A percentile compares a stretch with the other conserved stretches of the same genome.
These are phyloP conservation scores for Brettanomyces nanus DNA, from an alignment of 805 yeast genomes.

Conservation along the genomic window DNA sequence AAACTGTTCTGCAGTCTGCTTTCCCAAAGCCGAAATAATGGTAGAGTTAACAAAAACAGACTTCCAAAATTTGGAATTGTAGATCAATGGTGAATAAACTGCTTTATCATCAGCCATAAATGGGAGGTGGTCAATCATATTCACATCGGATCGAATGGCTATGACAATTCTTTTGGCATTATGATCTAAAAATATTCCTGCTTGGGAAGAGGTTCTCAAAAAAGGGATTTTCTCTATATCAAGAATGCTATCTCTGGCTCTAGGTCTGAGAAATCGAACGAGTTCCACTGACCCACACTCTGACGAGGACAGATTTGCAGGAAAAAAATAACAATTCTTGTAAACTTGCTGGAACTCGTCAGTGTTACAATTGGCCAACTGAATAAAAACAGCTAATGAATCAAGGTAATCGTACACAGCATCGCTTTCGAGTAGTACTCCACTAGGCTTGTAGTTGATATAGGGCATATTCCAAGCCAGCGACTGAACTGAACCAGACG, in stretches of 20 bases:
- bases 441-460: background rate
- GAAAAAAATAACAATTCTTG: background rate
- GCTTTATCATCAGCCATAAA: constrained; percentile 12
- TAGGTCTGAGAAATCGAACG: background rate
- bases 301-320: background rate
- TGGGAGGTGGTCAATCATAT: constrained; percentile 13
- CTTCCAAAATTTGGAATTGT: constrained; percentile 4
- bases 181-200: constrained; percentile 12
- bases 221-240: constrained; percentile 1
- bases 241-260: background rate
- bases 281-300: background rate
- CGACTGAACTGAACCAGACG: background rate
- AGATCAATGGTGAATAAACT: constrained; percentile 14
- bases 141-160: constrained; percentile 13
- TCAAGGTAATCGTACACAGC: background rate
- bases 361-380: background rate
- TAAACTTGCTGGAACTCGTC: background rate
- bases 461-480: background rate
- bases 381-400: background rate
- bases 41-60: background rate
- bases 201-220: background rate
- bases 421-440: background rate
- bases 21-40: background rate
- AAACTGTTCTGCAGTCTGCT: background rate
- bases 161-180: constrained; percentile 11